Conservation (phyloP, 805 yeast species). For the Torulaspora maleeae region DNA sequence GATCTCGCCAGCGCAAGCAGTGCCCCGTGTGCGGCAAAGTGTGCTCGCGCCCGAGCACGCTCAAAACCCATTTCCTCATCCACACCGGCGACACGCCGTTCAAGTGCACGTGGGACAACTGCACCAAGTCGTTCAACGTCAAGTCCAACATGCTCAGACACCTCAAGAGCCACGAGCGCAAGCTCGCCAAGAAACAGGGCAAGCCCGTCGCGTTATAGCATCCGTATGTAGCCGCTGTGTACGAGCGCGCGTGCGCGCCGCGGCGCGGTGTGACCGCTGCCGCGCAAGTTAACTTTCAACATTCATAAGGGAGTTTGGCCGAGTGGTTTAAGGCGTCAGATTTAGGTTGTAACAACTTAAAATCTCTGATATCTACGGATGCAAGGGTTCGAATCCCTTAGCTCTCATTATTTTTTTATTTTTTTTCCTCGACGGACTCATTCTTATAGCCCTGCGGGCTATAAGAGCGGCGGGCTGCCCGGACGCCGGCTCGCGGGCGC, state of each 20-base stretch:
- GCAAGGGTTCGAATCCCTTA: constrained; percentile 45
- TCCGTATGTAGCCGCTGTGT: neutral
- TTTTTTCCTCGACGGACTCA: neutral
- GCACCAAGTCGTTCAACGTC: constrained; percentile 68
- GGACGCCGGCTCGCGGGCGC: neutral
- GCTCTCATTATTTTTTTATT: constrained; percentile 33
- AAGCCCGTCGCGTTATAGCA: constrained; percentile 1
- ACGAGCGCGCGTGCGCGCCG: no score
- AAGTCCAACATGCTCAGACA: constrained; percentile 81
- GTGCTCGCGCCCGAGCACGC: constrained; percentile 77
- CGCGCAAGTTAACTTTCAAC: neutral
- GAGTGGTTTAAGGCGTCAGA: constrained; percentile 46
- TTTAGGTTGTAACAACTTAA: constrained; percentile 33
- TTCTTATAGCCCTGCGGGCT: neutral
- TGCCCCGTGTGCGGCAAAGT: constrained; percentile 61
- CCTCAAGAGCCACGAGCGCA: constrained; percentile 55
- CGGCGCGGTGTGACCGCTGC: neutral
- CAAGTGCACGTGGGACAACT: constrained; percentile 56
- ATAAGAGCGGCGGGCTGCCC: neutral
- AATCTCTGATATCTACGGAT: constrained; percentile 43
- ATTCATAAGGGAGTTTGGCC: constrained; percentile 38
- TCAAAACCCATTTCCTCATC: constrained; percentile 72
- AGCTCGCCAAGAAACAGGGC: constrained; percentile 15
- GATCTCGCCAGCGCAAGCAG: constrained; percentile 37
- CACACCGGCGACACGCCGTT: constrained; percentile 83